Evolutionary conservation across 1,139 yeast species (phyloP).

Genomic region (Yamadazyma sp.): DNA sequence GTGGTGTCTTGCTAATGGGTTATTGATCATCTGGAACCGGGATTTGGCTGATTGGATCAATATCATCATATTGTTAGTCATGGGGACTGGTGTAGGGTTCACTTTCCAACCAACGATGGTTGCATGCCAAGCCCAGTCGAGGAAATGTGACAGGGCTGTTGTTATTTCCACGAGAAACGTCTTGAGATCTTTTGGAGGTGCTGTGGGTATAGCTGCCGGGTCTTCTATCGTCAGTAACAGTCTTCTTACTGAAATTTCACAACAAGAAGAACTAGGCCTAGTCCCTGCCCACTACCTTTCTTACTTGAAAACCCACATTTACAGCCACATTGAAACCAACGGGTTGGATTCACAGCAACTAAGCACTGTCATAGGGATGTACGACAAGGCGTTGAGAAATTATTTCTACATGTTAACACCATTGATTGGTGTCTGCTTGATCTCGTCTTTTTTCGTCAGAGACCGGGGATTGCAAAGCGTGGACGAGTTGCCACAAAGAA

Average conservation of each 20-base stretch:
- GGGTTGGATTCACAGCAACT: slow-evolving; percentile 23
- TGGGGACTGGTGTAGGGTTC: slow-evolving; percentile 47
- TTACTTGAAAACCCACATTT: slow-evolving; percentile 20
- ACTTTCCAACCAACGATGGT: slow-evolving; percentile 46
- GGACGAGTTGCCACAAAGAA: slow-evolving; percentile 25
- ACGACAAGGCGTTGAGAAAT: slow-evolving; percentile 35
- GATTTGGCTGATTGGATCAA: slow-evolving; percentile 30
- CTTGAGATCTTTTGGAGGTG: slow-evolving; percentile 55
- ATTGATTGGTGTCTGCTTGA: slow-evolving; percentile 38
- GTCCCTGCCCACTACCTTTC: slow-evolving; percentile 17
- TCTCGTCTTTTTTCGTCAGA: slow-evolving; percentile 33
- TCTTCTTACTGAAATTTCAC: slow-evolving; percentile 14
- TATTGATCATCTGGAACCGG: slow-evolving; percentile 38
- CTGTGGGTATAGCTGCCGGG: slow-evolving; percentile 33
- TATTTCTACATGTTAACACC: slow-evolving; percentile 44
- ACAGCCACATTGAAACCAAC: slow-evolving; percentile 16
- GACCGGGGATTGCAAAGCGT: slow-evolving; percentile 44
- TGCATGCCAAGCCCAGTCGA: slow-evolving; percentile 55
- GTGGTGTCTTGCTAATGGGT: slow-evolving; percentile 45
- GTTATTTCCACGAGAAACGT: slow-evolving; percentile 57
- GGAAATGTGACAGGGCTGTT: slow-evolving; percentile 53
- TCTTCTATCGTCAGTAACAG: slow-evolving; percentile 27
- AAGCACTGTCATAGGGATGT: slow-evolving; percentile 25
- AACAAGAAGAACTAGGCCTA: slow-evolving; percentile 4
- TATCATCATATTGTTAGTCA: slow-evolving; percentile 36